phyloP scores from a whole-genome alignment of 2,329 filamentous ascomycete species.

The Fusarium humuli region DNA sequence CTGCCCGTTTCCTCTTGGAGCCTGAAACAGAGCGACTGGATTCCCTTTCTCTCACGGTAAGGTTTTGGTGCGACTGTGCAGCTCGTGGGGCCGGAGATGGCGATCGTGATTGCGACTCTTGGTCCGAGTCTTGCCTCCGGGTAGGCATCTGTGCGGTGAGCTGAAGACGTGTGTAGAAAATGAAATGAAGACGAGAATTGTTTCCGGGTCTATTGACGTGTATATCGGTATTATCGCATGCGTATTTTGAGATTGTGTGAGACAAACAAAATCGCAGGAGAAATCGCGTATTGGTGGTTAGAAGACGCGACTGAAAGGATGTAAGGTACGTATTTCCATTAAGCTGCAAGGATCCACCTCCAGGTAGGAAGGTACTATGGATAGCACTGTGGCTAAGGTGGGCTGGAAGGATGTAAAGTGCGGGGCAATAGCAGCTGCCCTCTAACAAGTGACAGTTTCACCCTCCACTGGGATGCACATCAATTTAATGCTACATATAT shows the following conservation, averaged over 20 bases:
- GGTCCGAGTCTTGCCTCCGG: slow-evolving; percentile 35
- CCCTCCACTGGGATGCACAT: not conserved
- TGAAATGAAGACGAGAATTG: not conserved
- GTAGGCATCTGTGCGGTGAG: slow-evolving; percentile 44
- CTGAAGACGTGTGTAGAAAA: not conserved
- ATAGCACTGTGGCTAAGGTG: not conserved
- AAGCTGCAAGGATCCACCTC: not conserved
- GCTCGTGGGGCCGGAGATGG: slow-evolving; percentile 36
- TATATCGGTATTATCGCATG: not conserved
- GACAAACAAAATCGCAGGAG: slow-evolving; percentile 1
- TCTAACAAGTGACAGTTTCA: not conserved
- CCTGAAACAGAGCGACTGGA: slow-evolving; percentile 39
- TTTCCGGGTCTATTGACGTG: not conserved
- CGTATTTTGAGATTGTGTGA: not conserved
- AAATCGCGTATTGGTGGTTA: slow-evolving; percentile 20
- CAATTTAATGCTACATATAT: slow-evolving; percentile 3
- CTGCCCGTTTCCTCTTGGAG: slow-evolving; percentile 51
- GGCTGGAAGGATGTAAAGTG: not conserved
- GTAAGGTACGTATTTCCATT: slow-evolving; percentile 1
- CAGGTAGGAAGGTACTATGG: not conserved
- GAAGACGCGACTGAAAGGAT: slow-evolving; percentile 23
- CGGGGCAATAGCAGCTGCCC: not conserved
- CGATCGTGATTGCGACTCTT: slow-evolving; percentile 39
- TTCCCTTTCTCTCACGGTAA: slow-evolving; percentile 46
- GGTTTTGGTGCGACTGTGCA: slow-evolving; percentile 36